Base-by-base conservation (phyloP, 1,284 basidiomycete genomes). In the Coniferiporia weirii region DNA sequence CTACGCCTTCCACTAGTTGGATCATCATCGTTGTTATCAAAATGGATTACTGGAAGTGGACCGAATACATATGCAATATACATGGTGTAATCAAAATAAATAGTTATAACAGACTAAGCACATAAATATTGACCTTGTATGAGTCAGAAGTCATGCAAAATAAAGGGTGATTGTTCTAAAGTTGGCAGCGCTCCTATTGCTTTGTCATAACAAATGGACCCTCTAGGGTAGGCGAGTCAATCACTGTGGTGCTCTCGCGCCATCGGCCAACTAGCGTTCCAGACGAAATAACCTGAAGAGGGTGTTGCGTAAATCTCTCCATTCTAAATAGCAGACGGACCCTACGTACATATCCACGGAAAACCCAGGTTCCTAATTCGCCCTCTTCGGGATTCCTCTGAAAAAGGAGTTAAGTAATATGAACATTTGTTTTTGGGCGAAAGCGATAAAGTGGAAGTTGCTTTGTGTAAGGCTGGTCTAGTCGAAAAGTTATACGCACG, bases 321-420 rank as follows among this genome's bases (percentile, higher is more conserved):
- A 8, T 22, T 22, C n/a, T 13, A 15, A 27, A 13, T 6, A 19
- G 32, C 4, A 50, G 3, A 10, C 17, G 32, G 13, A 36, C 15
- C 35, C 7, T 71, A 56, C 81, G 73, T 51, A 82, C 60, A 64
- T 81, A 82, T 54, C 80, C 80, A 56, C 73, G 76, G 53, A 81
- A 81, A 54, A 82, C 64, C 77, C 75, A 81, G 20, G 67, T 72
- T 13, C 79, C 77, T 10, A 69, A 59, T 55, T 69, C 56, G 22
- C 55, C 63, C 45, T 72, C 64, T 6, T 57, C 66, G 38, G 70
- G 64, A 57, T 73, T 62, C 51, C 64, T 69, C 78, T 79, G 63
- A 63, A 66, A 56, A 32, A 58, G 17, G 19, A 27, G 27, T 27
- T 27, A 27, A 27, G 27, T 27, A 27, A 3, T 27, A 27, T 27